Conservation (phyloP, 345 rosid species). For the Barbarea vulgaris region DNA sequence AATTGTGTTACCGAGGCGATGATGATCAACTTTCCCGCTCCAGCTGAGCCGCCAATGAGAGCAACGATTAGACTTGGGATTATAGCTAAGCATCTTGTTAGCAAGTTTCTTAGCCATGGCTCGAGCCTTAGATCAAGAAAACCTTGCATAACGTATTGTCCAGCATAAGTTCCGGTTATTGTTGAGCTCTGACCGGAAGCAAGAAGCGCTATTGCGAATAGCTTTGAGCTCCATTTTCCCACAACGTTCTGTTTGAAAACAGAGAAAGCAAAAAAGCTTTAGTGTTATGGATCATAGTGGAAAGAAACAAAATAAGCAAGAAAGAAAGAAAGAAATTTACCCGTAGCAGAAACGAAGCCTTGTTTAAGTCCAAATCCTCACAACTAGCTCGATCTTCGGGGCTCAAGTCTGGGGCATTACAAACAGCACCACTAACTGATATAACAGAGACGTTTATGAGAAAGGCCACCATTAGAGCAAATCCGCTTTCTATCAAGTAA, state of each 20-base stretch:
- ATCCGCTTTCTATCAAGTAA: constrained; percentile 84
- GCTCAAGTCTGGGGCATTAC: constrained; percentile 63
- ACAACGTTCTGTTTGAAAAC: constrained; percentile 75
- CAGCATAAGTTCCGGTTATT: constrained; percentile 97
- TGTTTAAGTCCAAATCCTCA: constrained; percentile 79
- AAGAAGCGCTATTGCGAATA: constrained; percentile 85
- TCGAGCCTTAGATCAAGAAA: constrained; percentile 75
- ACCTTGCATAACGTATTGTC: constrained; percentile 99
- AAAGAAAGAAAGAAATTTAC: constrained; percentile 40
- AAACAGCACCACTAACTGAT: constrained; percentile 90
- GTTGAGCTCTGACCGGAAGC: constrained; percentile 99
- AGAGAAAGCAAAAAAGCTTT: neutral
- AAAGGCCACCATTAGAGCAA: constrained; percentile 81
- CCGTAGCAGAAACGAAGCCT: constrained; percentile 86
- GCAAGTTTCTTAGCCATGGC: constrained; percentile 84
- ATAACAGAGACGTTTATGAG: constrained; percentile 89
- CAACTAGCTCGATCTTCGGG: constrained; percentile 65
- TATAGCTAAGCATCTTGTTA: constrained; percentile 89
- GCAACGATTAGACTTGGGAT: constrained; percentile 93
- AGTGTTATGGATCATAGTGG: neutral
- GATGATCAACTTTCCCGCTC: constrained; percentile 87
- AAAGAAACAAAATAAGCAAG: neutral
- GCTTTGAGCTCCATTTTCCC: constrained; percentile 95
- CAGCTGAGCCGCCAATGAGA: constrained; percentile 85
- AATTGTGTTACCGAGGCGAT: constrained; percentile 73